Conservation (phyloP, 352 stramenopile species). For the Albugo candida region DNA sequence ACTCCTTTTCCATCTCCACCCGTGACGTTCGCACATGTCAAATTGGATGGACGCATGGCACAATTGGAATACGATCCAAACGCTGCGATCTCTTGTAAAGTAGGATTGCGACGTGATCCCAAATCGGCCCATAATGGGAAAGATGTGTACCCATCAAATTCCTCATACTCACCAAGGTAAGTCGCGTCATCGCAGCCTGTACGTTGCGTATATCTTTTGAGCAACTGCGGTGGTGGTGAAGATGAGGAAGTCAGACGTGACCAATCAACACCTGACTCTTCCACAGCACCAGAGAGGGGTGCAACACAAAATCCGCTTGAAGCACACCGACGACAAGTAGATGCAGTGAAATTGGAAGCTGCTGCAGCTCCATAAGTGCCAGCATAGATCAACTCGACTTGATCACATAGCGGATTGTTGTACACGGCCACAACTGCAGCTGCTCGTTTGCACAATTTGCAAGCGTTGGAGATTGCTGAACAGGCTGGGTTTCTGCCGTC, state of each 20-base stretch:
- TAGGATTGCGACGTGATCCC: slow-evolving; percentile 32
- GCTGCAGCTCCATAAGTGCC: slow-evolving; percentile 17
- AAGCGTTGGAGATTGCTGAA: slow-evolving; percentile 14
- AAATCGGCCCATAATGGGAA: slow-evolving; percentile 31
- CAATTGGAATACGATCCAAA: slow-evolving; percentile 41
- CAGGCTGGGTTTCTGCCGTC: too few relatives aligned
- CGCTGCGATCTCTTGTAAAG: slow-evolving; percentile 26
- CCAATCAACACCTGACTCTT: slow-evolving; percentile 41
- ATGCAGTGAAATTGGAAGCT: slow-evolving; percentile 14
- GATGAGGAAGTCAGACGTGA: slow-evolving; percentile 6
- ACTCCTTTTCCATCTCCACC: slow-evolving; percentile 23
- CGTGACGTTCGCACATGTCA: slow-evolving; percentile 30
- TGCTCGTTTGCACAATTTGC: slow-evolving; percentile 18
- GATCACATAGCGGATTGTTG: slow-evolving; percentile 23
- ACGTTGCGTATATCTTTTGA: slow-evolving; percentile 28
- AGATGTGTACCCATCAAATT: slow-evolving; percentile 30
- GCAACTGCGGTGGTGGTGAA: slow-evolving; percentile 12
- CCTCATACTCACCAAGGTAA: slow-evolving; percentile 37
- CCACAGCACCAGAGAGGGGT: slow-evolving; percentile 29
- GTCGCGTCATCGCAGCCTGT: slow-evolving; percentile 44
- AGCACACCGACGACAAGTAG: slow-evolving; percentile 25
- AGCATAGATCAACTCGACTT: slow-evolving; percentile 21
- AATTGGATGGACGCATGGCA: slow-evolving; percentile 19
- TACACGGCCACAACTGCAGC: slow-evolving; percentile 15
- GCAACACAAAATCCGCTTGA: slow-evolving; percentile 30